phyloP scores from a whole-genome alignment of 2,329 filamentous ascomycete species.

The Calonectria pauciramosa region DNA sequence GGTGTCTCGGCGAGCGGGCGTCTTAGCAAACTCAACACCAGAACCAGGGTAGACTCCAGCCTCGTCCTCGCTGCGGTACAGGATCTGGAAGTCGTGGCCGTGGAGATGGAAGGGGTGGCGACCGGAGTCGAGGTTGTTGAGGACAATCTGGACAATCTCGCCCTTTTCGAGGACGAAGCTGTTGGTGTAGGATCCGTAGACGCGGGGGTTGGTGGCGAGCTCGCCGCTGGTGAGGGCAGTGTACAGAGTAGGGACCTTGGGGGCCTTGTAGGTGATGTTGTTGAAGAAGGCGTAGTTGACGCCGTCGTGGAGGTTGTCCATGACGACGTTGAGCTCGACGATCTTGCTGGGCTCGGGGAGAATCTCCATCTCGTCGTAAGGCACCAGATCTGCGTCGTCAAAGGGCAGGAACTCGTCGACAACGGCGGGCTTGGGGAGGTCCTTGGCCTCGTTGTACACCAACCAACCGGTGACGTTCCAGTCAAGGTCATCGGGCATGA shows the following conservation, averaged over 20 bases:
- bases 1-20: conserved; percentile 78
- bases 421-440: conserved; percentile 63
- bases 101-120: conserved; percentile 86
- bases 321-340: conserved; percentile 74
- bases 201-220: conserved; percentile 66
- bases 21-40: conserved; percentile 61
- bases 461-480: conserved; percentile 78
- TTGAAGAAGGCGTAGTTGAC: conserved; percentile 78
- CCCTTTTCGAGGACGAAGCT: conserved; percentile 77
- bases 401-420: conserved; percentile 75
- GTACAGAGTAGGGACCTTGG: conserved; percentile 86
- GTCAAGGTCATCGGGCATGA: conserved; percentile 76
- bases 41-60: conserved; percentile 67
- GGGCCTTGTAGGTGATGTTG: conserved; percentile 80
- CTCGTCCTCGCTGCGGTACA: conserved; percentile 72
- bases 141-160: conserved; percentile 78
- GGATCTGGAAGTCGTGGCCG: conserved; percentile 80
- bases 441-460: conserved; percentile 64
- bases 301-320: conserved; percentile 73
- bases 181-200: conserved; percentile 78
- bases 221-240: conserved; percentile 77
- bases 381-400: conserved; percentile 81
- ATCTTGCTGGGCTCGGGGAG: conserved; percentile 73
- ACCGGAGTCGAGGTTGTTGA: conserved; percentile 82
- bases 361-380: conserved; percentile 74